Percentiles rank a stretch among this genome's conserved stretches.
Evolutionary conservation across 1,284 basidiomycete species (phyloP).

Genomic region (Cystobasidium slooffiae): DNA sequence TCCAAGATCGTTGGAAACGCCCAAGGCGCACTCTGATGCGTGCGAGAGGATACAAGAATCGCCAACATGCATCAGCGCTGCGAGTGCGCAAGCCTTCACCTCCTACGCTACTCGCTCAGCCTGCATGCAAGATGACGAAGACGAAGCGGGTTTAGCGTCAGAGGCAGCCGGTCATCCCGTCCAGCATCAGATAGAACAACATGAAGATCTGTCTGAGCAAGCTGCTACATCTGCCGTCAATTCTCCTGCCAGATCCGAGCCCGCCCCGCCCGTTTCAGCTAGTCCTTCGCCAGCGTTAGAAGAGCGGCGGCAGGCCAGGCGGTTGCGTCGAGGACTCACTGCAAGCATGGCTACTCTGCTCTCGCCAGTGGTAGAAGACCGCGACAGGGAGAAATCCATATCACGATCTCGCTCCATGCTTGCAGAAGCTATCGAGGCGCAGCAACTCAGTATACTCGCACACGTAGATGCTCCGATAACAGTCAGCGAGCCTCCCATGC

Average conservation of each 20-base stretch:
- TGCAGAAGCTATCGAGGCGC: conserved; percentile 2
- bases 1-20: too few relatives aligned
- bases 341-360: conserved; percentile 11
- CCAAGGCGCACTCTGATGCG: too few relatives aligned
- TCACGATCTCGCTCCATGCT: conserved; percentile 20
- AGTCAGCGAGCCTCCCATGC: too few relatives aligned
- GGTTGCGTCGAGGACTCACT: conserved; percentile 18
- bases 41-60: too few relatives aligned
- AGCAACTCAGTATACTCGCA: not conserved
- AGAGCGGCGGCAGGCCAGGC: conserved; percentile 7
- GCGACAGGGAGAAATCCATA: conserved; percentile 11
- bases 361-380: conserved; percentile 24
- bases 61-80: too few relatives aligned
- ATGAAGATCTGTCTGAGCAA: not conserved
- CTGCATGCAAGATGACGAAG: too few relatives aligned
- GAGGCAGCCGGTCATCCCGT: not conserved
- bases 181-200: not conserved
- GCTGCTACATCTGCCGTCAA: not conserved
- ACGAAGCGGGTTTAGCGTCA: too few relatives aligned
- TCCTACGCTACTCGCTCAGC: too few relatives aligned
- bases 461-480: not conserved
- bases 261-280: not conserved
- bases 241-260: not conserved
- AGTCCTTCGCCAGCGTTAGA: not conserved
- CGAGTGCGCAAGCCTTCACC: too few relatives aligned